Percentiles rank a stretch among this genome's conserved stretches.
phyloP scores from a whole-genome alignment of 2,329 filamentous ascomycete species.

The Colletotrichum tamarilloi region DNA sequence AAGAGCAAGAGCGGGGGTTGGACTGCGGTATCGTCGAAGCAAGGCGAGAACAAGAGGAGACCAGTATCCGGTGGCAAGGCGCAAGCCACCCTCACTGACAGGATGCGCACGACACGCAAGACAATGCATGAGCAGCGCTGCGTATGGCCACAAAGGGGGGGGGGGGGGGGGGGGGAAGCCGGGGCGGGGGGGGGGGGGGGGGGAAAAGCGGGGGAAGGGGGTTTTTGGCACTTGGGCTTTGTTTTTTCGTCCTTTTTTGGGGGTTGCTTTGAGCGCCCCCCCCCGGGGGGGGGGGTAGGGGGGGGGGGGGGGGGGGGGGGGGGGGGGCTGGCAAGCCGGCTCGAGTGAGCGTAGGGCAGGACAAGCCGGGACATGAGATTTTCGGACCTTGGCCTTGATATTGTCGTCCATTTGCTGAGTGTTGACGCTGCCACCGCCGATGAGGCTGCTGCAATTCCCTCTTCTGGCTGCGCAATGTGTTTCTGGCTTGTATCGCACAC shows the following conservation, averaged over 20 bases:
- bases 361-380: neutral
- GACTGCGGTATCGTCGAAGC: neutral
- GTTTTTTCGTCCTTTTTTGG: too few species aligned
- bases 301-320: neutral
- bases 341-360: neutral
- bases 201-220: too few species aligned
- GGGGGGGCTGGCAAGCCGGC: neutral
- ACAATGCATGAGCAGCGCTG: neutral
- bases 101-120: neutral
- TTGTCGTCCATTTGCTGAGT: neutral
- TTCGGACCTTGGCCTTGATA: neutral
- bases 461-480: neutral
- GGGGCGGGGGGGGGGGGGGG: too few species aligned
- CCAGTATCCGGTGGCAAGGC: neutral
- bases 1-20: neutral
- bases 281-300: too few species aligned
- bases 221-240: too few species aligned
- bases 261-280: too few species aligned
- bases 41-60: neutral
- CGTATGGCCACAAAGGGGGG: neutral
- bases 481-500: neutral
- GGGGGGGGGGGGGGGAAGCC: too few species aligned
- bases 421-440: neutral
- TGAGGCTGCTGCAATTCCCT: neutral
- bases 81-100: conserved; percentile 2